A percentile compares a stretch with the other conserved stretches of the same genome.
These are phyloP conservation scores for Metschnikowia continentalis DNA, from an alignment of 805 yeast species.

Conservation along the genomic window DNA sequence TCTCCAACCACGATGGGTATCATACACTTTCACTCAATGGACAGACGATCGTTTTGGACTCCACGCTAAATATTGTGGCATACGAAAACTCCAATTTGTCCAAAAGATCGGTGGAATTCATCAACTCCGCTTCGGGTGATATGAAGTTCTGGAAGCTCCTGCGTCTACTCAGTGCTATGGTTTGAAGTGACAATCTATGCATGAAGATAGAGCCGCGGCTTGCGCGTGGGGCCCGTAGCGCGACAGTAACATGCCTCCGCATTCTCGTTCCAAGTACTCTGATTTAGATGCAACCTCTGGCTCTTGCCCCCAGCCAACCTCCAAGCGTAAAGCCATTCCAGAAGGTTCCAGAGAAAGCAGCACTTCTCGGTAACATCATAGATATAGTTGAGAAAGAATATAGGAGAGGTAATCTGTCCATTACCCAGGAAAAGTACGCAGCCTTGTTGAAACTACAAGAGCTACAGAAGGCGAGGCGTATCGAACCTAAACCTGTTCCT, in stretches of 20 bases:
- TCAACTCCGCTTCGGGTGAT: slow-evolving; percentile 8
- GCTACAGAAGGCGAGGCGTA: slow-evolving; percentile 7
- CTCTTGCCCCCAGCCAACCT: neutral
- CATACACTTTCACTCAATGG: neutral
- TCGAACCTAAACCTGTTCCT: slow-evolving; percentile 22
- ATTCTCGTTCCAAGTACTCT: neutral
- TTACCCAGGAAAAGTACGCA: slow-evolving; percentile 35
- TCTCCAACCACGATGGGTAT: slow-evolving; percentile 2
- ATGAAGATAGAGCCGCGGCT: slow-evolving; percentile 1
- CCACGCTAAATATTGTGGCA: slow-evolving; percentile 7
- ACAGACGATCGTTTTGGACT: slow-evolving; percentile 4
- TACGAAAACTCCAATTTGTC: neutral
- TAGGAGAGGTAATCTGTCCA: slow-evolving; percentile 32
- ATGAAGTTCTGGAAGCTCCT: slow-evolving; percentile 12
- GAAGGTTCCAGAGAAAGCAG: neutral
- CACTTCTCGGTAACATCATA: slow-evolving; percentile 8
- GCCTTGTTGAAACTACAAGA: slow-evolving; percentile 27
- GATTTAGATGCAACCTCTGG: slow-evolving; percentile 1
- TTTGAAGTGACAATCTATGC: neutral
- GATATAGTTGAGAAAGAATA: slow-evolving; percentile 36
- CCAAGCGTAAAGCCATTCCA: neutral
- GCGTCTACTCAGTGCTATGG: slow-evolving; percentile 8
- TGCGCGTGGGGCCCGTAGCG: neutral
- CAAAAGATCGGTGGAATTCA: slow-evolving; percentile 3
- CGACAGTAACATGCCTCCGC: neutral